Evolutionary conservation across 805 yeast genomes (phyloP), one percentile per base, ranked within the genome.

Genomic region (Alloascoidea hylecoeti): DNA sequence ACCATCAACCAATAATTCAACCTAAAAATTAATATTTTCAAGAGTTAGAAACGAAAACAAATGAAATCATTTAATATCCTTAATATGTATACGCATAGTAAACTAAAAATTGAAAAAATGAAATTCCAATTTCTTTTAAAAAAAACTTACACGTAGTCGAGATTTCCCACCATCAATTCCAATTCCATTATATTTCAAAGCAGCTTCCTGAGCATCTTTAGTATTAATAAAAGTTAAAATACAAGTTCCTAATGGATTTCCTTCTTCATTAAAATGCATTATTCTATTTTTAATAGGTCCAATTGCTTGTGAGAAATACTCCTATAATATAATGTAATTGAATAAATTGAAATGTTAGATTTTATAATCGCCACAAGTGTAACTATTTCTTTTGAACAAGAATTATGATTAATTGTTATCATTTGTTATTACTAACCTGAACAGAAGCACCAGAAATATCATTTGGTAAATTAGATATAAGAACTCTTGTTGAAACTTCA

Each of bases 401-500:
- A n/a, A n/a, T n/a, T n/a, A n/a, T n/a, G n/a, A n/a, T n/a, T n/a
- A n/a, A n/a, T n/a, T n/a, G n/a, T n/a, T n/a, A n/a, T n/a, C n/a
- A n/a, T n/a, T n/a, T n/a, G n/a, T n/a, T n/a, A n/a, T n/a, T n/a
- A 23, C 30, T 23, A 9, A 23, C 30, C n/a, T 23, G 30, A 23
- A 23, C n/a, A 9, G 30, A 23, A 23, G 30, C 9, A 9, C 13
- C 30, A 9, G 30, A n/a, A n/a, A 23, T 23, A 23, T 23, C 30
- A n/a, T 9, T 23, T 9, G 30, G 30, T n/a, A 23, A 23, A 23
- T 23, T 23, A 9, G 30, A 23, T 9, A 23, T n/a, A 9, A 23
- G 30, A n/a, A 23, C 30, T 23, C n/a, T 23, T 23, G 30, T 23
- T 23, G 30, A 9, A 23, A 23, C 30, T 23, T 23, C 30, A 23